Conservation (phyloP, 345 rosid genomes). For the Hypericum androsaemum region DNA sequence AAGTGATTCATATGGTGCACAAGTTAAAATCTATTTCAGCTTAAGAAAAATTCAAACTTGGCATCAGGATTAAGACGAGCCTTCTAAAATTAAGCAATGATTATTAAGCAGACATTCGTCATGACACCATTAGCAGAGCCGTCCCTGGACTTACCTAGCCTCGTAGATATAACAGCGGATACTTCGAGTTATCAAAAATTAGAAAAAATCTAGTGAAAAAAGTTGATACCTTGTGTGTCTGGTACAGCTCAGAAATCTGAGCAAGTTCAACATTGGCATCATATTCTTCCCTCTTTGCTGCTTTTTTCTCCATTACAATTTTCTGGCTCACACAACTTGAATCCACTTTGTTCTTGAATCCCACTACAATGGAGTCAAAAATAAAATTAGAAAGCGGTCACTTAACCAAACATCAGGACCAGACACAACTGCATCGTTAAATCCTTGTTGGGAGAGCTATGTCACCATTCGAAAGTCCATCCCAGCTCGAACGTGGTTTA, state of each 20-base stretch:
- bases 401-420: neutral
- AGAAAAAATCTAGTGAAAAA: neutral
- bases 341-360: slow-evolving; percentile 17
- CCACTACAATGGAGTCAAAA: slow-evolving; percentile 6
- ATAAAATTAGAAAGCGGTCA: neutral
- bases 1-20: slow-evolving; percentile 7
- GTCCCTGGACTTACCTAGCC: too few relatives aligned
- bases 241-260: slow-evolving; percentile 20
- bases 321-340: slow-evolving; percentile 12
- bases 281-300: slow-evolving; percentile 20
- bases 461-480: too few relatives aligned
- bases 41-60: too few relatives aligned
- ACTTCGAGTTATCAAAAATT: neutral
- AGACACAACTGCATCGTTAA: too few relatives aligned
- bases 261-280: slow-evolving; percentile 18
- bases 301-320: slow-evolving; percentile 9
- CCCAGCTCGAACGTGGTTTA: too few relatives aligned
- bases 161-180: too few relatives aligned
- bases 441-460: too few relatives aligned
- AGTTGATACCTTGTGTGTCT: slow-evolving; percentile 14
- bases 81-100: too few relatives aligned
- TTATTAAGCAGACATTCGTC: too few relatives aligned
- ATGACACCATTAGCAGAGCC: too few relatives aligned
- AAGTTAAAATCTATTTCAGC: too few relatives aligned
- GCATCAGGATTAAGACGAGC: too few relatives aligned